These are phyloP conservation scores for Mycena maculata DNA, from an alignment of 768 basidiomycete genomes.

Conservation along the genomic window DNA sequence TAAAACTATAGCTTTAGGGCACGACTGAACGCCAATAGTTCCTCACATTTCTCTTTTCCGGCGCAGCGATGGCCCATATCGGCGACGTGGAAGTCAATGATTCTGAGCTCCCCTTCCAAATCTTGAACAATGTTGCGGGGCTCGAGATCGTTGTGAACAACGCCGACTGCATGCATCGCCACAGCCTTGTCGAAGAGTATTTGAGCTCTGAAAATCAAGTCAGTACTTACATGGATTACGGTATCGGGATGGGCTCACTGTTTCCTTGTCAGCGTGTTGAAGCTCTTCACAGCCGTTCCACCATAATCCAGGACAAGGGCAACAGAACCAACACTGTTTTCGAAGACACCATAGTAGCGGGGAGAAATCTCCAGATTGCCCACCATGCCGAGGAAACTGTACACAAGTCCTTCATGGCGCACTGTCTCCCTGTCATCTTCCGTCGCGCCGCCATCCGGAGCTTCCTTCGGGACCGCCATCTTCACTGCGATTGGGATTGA, in stretches of 20 bases:
- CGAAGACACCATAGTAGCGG: conserved; percentile 19
- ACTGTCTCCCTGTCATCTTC: conserved; percentile 1
- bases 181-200: conserved; percentile 17
- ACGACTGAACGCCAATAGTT: neutral
- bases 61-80: conserved; percentile 13
- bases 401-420: conserved; percentile 10
- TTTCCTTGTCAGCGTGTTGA: neutral
- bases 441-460: neutral
- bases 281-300: conserved; percentile 10
- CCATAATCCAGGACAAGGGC: conserved; percentile 20
- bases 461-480: conserved; percentile 17
- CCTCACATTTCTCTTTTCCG: conserved; percentile 19
- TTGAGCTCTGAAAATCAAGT: neutral
- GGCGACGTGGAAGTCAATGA: conserved; percentile 32
- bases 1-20: neutral
- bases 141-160: conserved; percentile 18
- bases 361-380: conserved; percentile 13
- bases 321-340: conserved; percentile 12
- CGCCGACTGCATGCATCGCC: conserved; percentile 24
- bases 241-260: conserved; percentile 8
- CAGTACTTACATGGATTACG: neutral
- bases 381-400: conserved; percentile 12
- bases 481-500: conserved; percentile 11
- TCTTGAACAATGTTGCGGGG: conserved; percentile 24
- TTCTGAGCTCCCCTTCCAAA: conserved; percentile 9